Evolutionary conservation across 2,329 filamentous ascomycete genomes (phyloP), one percentile per base, ranked within the genome.

Genomic region (Talaromyces pinophilus): DNA sequence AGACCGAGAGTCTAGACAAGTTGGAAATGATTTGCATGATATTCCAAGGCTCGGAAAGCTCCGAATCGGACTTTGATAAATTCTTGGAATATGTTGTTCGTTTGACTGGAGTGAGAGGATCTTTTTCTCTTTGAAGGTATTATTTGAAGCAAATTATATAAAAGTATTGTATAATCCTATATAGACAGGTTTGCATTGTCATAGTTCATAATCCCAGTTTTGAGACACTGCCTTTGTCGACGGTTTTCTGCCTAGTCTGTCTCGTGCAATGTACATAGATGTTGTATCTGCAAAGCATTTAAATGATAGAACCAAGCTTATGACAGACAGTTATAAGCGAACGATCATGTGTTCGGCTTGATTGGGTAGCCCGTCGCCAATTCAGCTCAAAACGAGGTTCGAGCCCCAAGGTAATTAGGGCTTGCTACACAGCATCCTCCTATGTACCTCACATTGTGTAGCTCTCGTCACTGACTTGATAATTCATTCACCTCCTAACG

Each of bases 1-100:
- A 57, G 33, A n/a, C 33, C 54, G 33, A 22, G 2, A 15, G 1
- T 22, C 10, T 22, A 19, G 54, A 22, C 11, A 11, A 22, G 54
- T 57, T 57, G 33, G 33, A 15, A 57, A 40, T 40, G 54, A 57
- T 57, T 57, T 57, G 15, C 54, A 38, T 35, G n/a, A 13, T 8
- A 22, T 35, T 22, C n/a, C 33, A 15, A 57, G 28, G 15, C 13
- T 15, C 33, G 52, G 17, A 19, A 33, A 1, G 30, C n/a, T 35
- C 28, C 17, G 19, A 40, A 22, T 40, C 33, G 54, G 50, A 35
- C 22, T 28, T 28, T 33, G 19, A 50, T 48, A 13, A 28, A 25
- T 6, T 17, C 13, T 50, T 15, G 4, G 46, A 8, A 28, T 50
- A 1, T 50, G 7, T 4, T 28, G 13, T 13, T 50, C 22, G 13